phyloP scores from a whole-genome alignment of 306 rosid genomes.

The Pyrus pyrifolia region DNA sequence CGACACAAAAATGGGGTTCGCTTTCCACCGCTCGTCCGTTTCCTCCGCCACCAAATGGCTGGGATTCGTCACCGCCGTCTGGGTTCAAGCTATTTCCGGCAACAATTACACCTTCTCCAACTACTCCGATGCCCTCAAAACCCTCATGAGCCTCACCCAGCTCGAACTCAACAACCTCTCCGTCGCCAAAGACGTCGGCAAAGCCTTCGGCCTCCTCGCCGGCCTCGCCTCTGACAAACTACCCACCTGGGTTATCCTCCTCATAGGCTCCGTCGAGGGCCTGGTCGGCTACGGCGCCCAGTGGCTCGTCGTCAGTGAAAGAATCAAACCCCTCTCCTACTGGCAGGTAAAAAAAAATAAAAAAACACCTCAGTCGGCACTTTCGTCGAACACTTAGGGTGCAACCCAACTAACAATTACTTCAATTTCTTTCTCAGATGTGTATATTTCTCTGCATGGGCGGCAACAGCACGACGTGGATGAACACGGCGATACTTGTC shows the following conservation, averaged over 20 bases:
- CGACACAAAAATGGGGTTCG: constrained; percentile 35
- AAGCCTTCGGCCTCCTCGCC: constrained; percentile 80
- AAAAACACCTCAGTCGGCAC: not conserved
- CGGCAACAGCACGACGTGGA: constrained; percentile 95
- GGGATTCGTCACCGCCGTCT: constrained; percentile 69
- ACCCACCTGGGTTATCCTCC: constrained; percentile 69
- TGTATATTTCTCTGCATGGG: constrained; percentile 82
- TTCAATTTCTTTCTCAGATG: constrained; percentile 41
- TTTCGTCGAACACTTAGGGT: not conserved
- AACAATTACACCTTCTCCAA: constrained; percentile 94
- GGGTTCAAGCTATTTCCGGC: constrained; percentile 92
- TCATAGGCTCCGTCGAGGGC: constrained; percentile 74
- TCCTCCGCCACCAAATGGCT: constrained; percentile 65
- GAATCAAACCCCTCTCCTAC: constrained; percentile 56
- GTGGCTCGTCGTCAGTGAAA: constrained; percentile 81
- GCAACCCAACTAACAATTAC: not conserved
- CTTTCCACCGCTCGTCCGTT: not conserved
- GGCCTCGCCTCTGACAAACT: constrained; percentile 66
- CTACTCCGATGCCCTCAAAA: constrained; percentile 74
- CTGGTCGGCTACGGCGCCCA: constrained; percentile 76
- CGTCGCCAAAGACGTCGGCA: constrained; percentile 78
- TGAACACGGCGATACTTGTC: constrained; percentile 92
- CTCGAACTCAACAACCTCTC: constrained; percentile 70
- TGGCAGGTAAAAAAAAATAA: constrained; percentile 62
- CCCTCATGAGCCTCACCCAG: constrained; percentile 78